Conservation (phyloP, 2,329 filamentous ascomycete species). For the Penicillium decumbens region DNA sequence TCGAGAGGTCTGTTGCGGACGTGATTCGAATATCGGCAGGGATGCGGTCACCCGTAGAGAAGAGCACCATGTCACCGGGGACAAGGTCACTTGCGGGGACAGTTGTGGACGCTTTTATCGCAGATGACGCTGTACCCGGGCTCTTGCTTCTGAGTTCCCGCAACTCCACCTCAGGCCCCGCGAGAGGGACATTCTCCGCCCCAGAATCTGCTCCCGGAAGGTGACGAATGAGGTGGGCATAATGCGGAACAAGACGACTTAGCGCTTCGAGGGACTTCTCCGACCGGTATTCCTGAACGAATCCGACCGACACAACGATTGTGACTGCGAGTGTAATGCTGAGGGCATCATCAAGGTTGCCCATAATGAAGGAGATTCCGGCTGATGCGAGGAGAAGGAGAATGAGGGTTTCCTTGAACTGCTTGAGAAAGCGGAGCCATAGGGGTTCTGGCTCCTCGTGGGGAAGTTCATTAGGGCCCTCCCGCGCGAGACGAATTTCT, state of each 20-base stretch:
- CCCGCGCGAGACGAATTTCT: conserved; percentile 68
- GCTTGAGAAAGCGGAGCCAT: conserved; percentile 91
- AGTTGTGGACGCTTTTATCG: conserved; percentile 72
- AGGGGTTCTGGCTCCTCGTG: conserved; percentile 90
- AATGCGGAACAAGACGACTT: conserved; percentile 88
- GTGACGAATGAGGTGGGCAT: conserved; percentile 84
- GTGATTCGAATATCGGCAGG: conserved; percentile 95
- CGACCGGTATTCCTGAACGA: conserved; percentile 94
- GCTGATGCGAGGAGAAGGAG: conserved; percentile 86
- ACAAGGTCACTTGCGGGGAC: conserved; percentile 85
- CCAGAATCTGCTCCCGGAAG: conserved; percentile 24
- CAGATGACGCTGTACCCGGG: conserved; percentile 56
- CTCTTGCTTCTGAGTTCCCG: conserved; percentile 46
- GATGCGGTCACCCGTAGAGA: conserved; percentile 93
- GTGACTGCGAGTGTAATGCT: conserved; percentile 95
- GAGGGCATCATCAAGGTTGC: conserved; percentile 89
- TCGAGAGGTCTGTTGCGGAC: conserved; percentile 79
- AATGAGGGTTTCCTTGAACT: conserved; percentile 95
- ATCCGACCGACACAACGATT: conserved; percentile 93
- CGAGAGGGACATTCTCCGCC: conserved; percentile 20
- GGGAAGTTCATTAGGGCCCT: conserved; percentile 90
- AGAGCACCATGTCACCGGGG: conserved; percentile 85
- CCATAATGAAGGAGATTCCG: conserved; percentile 79
- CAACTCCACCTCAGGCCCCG: conserved; percentile 36
- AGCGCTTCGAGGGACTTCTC: conserved; percentile 96